Conservation (phyloP, 2,329 filamentous ascomycete species). For the Aspergillus melleus region DNA sequence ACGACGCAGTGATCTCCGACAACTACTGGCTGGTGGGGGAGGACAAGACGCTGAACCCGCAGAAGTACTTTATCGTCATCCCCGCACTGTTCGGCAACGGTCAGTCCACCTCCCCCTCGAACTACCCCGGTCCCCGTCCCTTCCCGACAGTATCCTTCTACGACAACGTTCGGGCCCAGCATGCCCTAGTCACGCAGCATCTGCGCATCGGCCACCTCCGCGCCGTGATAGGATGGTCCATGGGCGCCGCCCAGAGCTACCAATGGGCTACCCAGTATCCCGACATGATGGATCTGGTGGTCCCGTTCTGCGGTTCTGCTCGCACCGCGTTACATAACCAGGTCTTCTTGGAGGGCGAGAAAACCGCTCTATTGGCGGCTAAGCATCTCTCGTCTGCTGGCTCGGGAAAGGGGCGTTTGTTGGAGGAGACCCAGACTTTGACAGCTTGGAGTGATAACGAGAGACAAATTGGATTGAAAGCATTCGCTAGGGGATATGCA, state of each 20-base stretch:
- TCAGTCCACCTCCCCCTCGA: slow-evolving; percentile 68
- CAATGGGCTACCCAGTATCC: slow-evolving; percentile 65
- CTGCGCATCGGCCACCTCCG: slow-evolving; percentile 60
- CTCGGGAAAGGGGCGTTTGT: slow-evolving; percentile 46
- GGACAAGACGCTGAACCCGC: slow-evolving; percentile 64
- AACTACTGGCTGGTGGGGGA: slow-evolving; percentile 74
- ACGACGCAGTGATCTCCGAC: slow-evolving; percentile 57
- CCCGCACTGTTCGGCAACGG: slow-evolving; percentile 69
- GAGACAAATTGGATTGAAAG: slow-evolving; percentile 61
- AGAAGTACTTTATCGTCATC: slow-evolving; percentile 68
- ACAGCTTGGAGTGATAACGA: slow-evolving; percentile 56
- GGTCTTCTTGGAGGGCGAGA: slow-evolving; percentile 67
- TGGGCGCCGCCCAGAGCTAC: slow-evolving; percentile 68
- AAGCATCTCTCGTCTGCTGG: slow-evolving; percentile 57
- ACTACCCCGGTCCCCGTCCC: slow-evolving; percentile 53
- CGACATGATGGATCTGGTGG: slow-evolving; percentile 64
- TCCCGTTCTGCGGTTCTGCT: slow-evolving; percentile 67
- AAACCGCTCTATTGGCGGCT: slow-evolving; percentile 58
- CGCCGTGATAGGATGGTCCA: slow-evolving; percentile 68
- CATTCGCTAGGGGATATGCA: slow-evolving; percentile 73
- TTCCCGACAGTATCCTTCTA: slow-evolving; percentile 66
- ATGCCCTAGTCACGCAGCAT: slow-evolving; percentile 64
- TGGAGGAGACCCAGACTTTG: slow-evolving; percentile 40
- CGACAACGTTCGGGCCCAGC: slow-evolving; percentile 68
- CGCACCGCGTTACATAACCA: slow-evolving; percentile 67